Evolutionary conservation across 768 basidiomycete genomes (phyloP), one percentile per base, ranked within the genome.

Genomic region (Inosperma sp.): DNA sequence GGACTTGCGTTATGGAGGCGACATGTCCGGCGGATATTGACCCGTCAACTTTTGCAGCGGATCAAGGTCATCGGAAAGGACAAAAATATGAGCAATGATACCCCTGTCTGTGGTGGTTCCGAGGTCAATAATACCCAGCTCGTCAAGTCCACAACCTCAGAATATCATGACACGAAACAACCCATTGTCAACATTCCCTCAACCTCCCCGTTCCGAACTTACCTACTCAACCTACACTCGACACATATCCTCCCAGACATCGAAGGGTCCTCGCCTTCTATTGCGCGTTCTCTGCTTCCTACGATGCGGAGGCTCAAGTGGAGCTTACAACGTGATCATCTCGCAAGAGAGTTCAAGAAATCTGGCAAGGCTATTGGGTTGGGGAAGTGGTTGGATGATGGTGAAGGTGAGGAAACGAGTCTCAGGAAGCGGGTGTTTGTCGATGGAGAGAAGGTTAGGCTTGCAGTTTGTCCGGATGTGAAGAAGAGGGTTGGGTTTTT

Each of bases 301-400:
- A 71, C 78, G 19, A 73, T 88, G 60, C 81, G 78, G 50, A 72
- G 78, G 60, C 72, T 88, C 53, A 88, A 87, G 63, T 88, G 85
- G 84, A 81, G 77, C 31, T 64, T 86, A 41, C 80, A 82, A 59
- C 72, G 75, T 10, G 87, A 88, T 59, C 72, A 71, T 40, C 68
- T 86, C 22, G 79, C 86, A 4, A 77, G 73, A 62, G 64, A 77
- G 53, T 71, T 86, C 48, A 77, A 81, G 61, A 68, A 70, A 73
- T 43, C 55, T 62, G 23, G 71, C 69, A 34, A 63, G 68, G 14
- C 62, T 68, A 40, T 35, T 30, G 42, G 50, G 29, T 17, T 41
- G 23, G 39, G 39, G 25, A 31, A 79, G 76, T 9, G 65, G 65
- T 23, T 66, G 81, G 36, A 70, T 84, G 10, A 83, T 81, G n/a